Conservation (phyloP, 2,329 filamentous ascomycete genomes). For the Westerdykella sp. region DNA sequence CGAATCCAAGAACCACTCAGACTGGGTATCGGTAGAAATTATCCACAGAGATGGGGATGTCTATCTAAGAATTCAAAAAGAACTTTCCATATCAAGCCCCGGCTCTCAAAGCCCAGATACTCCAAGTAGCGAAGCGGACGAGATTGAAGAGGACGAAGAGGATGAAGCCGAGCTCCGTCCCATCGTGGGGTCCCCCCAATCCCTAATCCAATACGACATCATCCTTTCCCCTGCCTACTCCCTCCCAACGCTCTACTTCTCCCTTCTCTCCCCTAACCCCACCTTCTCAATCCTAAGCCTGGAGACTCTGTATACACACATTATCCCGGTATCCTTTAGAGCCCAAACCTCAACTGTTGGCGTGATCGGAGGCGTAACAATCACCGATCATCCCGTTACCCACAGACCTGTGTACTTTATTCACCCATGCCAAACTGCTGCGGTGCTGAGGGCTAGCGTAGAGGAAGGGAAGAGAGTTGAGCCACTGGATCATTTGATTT, state of each 20-base stretch:
- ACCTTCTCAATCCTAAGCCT: slow-evolving; percentile 14
- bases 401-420: slow-evolving; percentile 79
- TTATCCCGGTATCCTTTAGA: slow-evolving; percentile 32
- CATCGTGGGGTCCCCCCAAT: neutral
- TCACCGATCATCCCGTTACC: slow-evolving; percentile 70
- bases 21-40: slow-evolving; percentile 21
- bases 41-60: slow-evolving; percentile 7
- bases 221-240: slow-evolving; percentile 40
- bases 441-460: slow-evolving; percentile 60
- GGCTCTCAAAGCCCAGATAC: neutral
- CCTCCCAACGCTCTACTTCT: slow-evolving; percentile 43
- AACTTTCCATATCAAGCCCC: slow-evolving; percentile 5
- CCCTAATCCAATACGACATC: slow-evolving; percentile 36
- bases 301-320: slow-evolving; percentile 29
- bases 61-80: slow-evolving; percentile 20
- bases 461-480: slow-evolving; percentile 26
- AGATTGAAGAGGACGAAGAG: slow-evolving; percentile 1
- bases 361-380: slow-evolving; percentile 35
- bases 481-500: slow-evolving; percentile 65
- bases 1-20: slow-evolving; percentile 9
- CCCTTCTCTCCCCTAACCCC: slow-evolving; percentile 22
- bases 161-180: slow-evolving; percentile 8
- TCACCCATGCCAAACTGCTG: slow-evolving; percentile 83
- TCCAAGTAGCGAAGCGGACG: neutral
- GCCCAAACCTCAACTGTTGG: slow-evolving; percentile 31